Percentiles rank a stretch among this genome's conserved stretches.
phyloP scores from a whole-genome alignment of 345 rosid genomes.

The Zanthoxylum bungeanum region DNA sequence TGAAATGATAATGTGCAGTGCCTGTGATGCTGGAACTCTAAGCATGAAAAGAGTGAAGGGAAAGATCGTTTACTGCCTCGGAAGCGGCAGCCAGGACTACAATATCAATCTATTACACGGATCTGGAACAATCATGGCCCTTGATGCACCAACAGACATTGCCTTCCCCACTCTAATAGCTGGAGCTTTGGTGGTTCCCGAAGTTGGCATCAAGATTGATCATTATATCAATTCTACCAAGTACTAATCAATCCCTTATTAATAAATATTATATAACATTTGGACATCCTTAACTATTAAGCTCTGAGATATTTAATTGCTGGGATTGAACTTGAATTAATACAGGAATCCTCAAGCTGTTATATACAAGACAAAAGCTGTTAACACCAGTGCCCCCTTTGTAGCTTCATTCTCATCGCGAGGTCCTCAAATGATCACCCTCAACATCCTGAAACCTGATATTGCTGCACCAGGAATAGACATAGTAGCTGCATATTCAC shows the following conservation, averaged over 20 bases:
- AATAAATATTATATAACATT: no score
- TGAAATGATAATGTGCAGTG: conserved; percentile 23
- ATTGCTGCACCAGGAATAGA: conserved; percentile 76
- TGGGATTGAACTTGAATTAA: not conserved
- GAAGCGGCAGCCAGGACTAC: conserved; percentile 40
- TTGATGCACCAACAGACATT: conserved; percentile 21
- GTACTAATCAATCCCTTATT: conserved; percentile 3
- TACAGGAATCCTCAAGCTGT: conserved; percentile 58
- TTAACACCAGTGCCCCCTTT: conserved; percentile 40
- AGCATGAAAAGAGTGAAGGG: conserved; percentile 54
- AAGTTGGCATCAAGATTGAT: conserved; percentile 48
- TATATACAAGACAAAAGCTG: conserved; percentile 48
- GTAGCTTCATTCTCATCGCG: conserved; percentile 76
- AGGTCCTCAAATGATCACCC: conserved; percentile 65
- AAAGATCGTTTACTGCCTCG: conserved; percentile 62
- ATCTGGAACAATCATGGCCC: conserved; percentile 46
- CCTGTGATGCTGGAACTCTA: conserved; percentile 61
- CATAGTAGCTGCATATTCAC: conserved; percentile 72
- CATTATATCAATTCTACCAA: conserved; percentile 68
- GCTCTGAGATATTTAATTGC: not conserved
- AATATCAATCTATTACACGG: conserved; percentile 46
- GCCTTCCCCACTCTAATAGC: conserved; percentile 39
- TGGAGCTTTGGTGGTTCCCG: conserved; percentile 31
- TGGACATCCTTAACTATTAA: not conserved
- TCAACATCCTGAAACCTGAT: conserved; percentile 89